A percentile compares a stretch with the other conserved stretches of the same genome.
phyloP scores from a whole-genome alignment of 2,329 filamentous ascomycete genomes.

The Fusarium hostae region DNA sequence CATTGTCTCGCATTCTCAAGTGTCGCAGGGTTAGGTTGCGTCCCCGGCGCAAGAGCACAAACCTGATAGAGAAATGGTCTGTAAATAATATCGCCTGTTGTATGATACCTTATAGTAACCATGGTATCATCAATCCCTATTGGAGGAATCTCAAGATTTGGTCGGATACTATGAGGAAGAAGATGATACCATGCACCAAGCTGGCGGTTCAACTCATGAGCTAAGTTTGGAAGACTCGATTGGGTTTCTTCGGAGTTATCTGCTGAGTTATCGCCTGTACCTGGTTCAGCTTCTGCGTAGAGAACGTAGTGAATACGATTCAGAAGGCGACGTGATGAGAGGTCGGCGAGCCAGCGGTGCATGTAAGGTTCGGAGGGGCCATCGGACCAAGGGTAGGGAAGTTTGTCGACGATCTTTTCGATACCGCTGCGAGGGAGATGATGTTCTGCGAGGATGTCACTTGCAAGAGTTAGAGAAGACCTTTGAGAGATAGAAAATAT shows the following conservation, averaged over 20 bases:
- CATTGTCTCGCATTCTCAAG: conserved; percentile 35
- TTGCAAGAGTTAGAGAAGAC: background rate
- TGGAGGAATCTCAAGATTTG: conserved; percentile 9
- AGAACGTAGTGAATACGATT: conserved; percentile 38
- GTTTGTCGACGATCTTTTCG: conserved; percentile 37
- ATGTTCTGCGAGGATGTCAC: conserved; percentile 37
- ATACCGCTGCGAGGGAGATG: conserved; percentile 36
- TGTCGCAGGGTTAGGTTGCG: conserved; percentile 1
- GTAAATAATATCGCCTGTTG: conserved; percentile 32
- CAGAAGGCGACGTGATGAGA: conserved; percentile 30
- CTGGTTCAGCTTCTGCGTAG: conserved; percentile 30
- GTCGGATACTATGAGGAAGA: conserved; percentile 31
- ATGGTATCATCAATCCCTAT: conserved; percentile 31
- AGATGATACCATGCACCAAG: conserved; percentile 36
- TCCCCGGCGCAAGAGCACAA: conserved; percentile 6
- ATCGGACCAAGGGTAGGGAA: conserved; percentile 31
- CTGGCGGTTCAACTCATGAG: conserved; percentile 33
- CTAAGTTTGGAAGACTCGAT: conserved; percentile 6
- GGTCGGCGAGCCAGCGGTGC: conserved; percentile 36
- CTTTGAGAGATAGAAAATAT: accelerated
- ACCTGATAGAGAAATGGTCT: conserved; percentile 33
- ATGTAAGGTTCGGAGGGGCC: conserved; percentile 30
- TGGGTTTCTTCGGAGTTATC: conserved; percentile 15
- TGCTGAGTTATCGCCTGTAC: background rate
- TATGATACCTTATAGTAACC: conserved; percentile 35